Conservation (phyloP, 2,329 filamentous ascomycete species). For the Aspergillus intermedius region DNA sequence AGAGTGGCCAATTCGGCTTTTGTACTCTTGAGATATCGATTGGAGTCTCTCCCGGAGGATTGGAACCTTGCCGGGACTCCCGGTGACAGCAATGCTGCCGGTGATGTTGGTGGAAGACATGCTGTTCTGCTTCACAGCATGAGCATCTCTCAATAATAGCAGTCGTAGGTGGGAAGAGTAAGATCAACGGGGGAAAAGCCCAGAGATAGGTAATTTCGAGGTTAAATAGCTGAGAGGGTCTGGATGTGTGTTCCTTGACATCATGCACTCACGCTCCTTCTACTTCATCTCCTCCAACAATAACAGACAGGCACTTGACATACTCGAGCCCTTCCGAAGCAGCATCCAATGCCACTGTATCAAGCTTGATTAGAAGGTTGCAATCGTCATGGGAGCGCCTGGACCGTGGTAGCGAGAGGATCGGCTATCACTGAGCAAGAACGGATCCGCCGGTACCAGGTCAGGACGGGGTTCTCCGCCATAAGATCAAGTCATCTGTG, state of each 20-base stretch:
- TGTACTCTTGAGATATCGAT: constrained; percentile 24
- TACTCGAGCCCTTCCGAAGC: not conserved
- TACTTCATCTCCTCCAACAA: too few species aligned
- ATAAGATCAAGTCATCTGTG: too few species aligned
- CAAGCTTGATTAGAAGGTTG: too few species aligned
- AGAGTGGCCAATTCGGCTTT: constrained; percentile 21
- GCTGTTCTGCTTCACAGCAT: not conserved
- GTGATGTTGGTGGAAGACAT: constrained; percentile 10
- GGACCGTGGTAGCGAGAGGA: too few species aligned
- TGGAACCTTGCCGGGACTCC: constrained; percentile 14
- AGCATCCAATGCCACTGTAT: not conserved
- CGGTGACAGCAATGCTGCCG: constrained; percentile 9
- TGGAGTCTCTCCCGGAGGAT: constrained; percentile 25
- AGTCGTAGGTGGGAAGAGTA: not conserved
- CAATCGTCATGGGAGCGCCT: too few species aligned
- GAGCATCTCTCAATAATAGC: not conserved
- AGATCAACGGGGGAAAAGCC: not conserved
- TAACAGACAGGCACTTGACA: too few species aligned
- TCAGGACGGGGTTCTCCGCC: too few species aligned
- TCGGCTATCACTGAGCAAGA: too few species aligned
- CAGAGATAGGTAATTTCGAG: not conserved
- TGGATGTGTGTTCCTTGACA: not conserved
- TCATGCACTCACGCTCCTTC: not conserved
- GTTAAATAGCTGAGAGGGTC: not conserved
- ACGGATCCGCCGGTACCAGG: too few species aligned